Base-by-base conservation (phyloP, 2,329 filamentous ascomycete genomes). In the Penicillium rolfsii region DNA sequence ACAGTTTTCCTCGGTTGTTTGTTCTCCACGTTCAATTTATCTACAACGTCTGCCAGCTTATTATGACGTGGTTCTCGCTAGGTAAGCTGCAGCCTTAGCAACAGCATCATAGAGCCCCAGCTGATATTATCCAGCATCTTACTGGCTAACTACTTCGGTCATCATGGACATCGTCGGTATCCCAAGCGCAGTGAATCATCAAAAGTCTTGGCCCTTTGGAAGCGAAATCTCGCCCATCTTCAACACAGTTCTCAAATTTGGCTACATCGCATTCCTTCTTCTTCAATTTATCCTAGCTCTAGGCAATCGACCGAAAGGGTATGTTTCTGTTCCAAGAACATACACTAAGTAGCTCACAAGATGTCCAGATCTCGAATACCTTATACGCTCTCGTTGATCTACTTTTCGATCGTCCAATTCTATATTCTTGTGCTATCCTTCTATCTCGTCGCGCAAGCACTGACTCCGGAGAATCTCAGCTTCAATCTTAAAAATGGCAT, bases 1-100 rank as follows among this genome's bases (percentile, higher is more conserved):
- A 98, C 84, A 97, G 96, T 84, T 84, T 97, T 67, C 79, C 97
- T 69, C 92, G 94, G 81, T 96, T 97, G 91, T 89, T 97, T 84
- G 95, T 97, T 85, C 87, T 98, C 77, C 93, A 97, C 81, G 81
- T 97, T 67, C 94, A 98, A 79, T 86, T 97, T 75, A 72, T 97
- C 72, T 98, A 98, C 87, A 97, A 96, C 81, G 83, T 91, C 71
- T 87, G 89, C 76, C 91, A 91, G 71, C 86, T 94, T 62, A 81
- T 96, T 76, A 88, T 97, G 77, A 87, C 92, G 70, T 98, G 94
- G 94, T 97, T 96, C 69, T 80, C 83, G 61, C 77, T 86, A 40
- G 81, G 80, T 83, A 75, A 70, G 80, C 72, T 33, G 5, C n/a
- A 35, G 19, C 19, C 19, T 22, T 22, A 0, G 8, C 28, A 11